phyloP scores from a whole-genome alignment of 768 basidiomycete genomes.

The Russula compacta region DNA sequence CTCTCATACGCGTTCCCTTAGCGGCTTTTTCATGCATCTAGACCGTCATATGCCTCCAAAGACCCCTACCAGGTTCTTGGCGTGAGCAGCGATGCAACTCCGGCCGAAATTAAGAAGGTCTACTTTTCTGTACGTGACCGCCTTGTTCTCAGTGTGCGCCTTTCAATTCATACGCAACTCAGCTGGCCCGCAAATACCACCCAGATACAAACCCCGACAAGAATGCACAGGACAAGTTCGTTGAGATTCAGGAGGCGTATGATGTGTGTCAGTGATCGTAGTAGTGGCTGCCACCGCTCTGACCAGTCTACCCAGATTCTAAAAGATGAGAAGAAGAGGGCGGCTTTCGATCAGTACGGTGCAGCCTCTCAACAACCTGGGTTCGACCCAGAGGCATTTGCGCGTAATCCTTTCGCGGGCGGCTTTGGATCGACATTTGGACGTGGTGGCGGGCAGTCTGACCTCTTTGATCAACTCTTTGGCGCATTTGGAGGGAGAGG shows the following conservation, averaged over 20 bases:
- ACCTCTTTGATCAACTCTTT: conserved; percentile 85
- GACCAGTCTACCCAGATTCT: conserved; percentile 47
- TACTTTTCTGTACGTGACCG: conserved; percentile 76
- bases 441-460: conserved; percentile 36
- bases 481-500: conserved; percentile 49
- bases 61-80: conserved; percentile 92
- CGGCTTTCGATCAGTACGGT: conserved; percentile 87
- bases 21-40: conserved; percentile 72
- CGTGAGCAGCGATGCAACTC: conserved; percentile 69
- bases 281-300: background rate
- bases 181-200: conserved; percentile 98
- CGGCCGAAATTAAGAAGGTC: conserved; percentile 91
- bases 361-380: conserved; percentile 87
- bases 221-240: conserved; percentile 81
- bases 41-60: conserved; percentile 45
- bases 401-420: conserved; percentile 18
- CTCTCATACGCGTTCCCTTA: conserved; percentile 26
- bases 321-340: conserved; percentile 91
- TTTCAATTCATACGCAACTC: conserved; percentile 19
- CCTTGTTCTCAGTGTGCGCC: conserved; percentile 5
- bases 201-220: conserved; percentile 96
- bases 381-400: conserved; percentile 85
- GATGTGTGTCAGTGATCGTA: conserved; percentile 51
- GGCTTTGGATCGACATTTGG: conserved; percentile 52
- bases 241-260: conserved; percentile 96